Conservation (phyloP, 176 grass and related monocot species). For the Rhipidocladum racemiflorum region DNA sequence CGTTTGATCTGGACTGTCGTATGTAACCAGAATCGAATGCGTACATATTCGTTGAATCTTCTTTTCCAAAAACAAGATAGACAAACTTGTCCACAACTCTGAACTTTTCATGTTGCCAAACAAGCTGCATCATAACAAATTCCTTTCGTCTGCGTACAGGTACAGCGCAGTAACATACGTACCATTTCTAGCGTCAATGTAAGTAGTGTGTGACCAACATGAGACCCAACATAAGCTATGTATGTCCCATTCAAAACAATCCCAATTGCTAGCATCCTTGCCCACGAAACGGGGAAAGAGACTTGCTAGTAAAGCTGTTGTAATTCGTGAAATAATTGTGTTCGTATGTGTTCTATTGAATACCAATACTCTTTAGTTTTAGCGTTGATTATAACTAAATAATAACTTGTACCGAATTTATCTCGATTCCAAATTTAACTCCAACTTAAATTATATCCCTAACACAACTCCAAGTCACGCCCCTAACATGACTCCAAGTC, state of each 20-base stretch:
- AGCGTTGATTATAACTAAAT: too few relatives aligned
- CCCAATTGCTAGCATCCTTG: not conserved
- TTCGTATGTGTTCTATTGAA: too few relatives aligned
- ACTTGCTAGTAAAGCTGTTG: not conserved
- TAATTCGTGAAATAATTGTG: too few relatives aligned
- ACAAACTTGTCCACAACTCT: not conserved
- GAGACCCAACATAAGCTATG: not conserved
- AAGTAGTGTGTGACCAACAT: not conserved
- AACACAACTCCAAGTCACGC: too few relatives aligned
- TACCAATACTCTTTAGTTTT: too few relatives aligned
- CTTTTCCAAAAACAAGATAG: not conserved
- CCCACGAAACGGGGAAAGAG: slow-evolving; percentile 8
- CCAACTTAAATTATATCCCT: too few relatives aligned
- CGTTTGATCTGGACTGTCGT: not conserved
- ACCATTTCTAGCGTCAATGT: not conserved
- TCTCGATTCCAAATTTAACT: too few relatives aligned
- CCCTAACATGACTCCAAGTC: too few relatives aligned
- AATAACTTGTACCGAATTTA: too few relatives aligned
- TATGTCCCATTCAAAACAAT: not conserved
- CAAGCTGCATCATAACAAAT: not conserved
- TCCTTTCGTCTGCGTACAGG: not conserved
- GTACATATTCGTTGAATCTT: not conserved
- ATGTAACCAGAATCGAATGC: not conserved
- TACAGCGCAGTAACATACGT: not conserved
- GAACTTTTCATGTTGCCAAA: not conserved